Evolutionary conservation across 2,329 filamentous ascomycete species (phyloP).

Genomic region (Talaromyces sp.): DNA sequence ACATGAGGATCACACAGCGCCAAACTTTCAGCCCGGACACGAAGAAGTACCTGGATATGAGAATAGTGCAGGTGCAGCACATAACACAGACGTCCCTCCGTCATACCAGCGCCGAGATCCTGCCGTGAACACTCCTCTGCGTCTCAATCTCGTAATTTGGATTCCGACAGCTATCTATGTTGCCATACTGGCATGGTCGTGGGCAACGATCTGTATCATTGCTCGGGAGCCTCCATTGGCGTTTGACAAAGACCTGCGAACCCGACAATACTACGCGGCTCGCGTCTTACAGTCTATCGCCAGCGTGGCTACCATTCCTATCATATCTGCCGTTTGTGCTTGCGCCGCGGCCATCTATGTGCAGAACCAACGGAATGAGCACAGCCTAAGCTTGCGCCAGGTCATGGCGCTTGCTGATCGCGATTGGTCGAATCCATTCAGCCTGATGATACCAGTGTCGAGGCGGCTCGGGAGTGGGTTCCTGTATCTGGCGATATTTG

Average conservation of each 20-base stretch:
- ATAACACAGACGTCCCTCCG: neutral
- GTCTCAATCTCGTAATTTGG: neutral
- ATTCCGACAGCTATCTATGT: neutral
- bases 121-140: neutral
- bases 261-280: neutral
- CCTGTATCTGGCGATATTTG: neutral
- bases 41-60: neutral
- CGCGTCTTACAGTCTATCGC: neutral
- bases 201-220: neutral
- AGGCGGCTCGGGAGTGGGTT: neutral
- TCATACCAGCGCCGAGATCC: neutral
- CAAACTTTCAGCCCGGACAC: neutral
- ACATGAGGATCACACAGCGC: neutral
- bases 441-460: neutral
- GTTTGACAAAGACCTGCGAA: neutral
- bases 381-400: conserved; percentile 22
- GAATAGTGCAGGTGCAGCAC: no score
- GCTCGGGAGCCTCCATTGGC: neutral
- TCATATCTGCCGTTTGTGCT: neutral
- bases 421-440: conserved; percentile 21
- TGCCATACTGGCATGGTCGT: neutral
- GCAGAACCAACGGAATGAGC: conserved; percentile 20
- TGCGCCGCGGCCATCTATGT: conserved; percentile 20
- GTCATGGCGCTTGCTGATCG: conserved; percentile 25
- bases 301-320: neutral